These are phyloP conservation scores for Eimeria necatrix DNA, from an alignment of 169 alveolate genomes.

Conservation along the genomic window DNA sequence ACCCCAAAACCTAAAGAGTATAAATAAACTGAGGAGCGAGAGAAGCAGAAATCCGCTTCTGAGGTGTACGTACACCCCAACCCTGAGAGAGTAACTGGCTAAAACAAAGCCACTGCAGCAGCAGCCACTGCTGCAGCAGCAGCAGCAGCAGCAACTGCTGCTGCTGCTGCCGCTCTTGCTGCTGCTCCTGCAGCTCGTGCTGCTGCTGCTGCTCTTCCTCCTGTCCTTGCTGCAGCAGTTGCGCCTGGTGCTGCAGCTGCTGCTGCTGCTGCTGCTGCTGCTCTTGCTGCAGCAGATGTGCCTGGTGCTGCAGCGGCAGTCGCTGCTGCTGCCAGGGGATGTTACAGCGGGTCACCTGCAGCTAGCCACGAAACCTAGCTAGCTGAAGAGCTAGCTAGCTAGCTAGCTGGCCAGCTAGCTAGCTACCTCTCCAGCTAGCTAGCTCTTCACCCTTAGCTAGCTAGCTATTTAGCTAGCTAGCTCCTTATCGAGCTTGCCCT, in stretches of 20 bases:
- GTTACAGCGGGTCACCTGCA: no score
- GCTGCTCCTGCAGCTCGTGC: not conserved
- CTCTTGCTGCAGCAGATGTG: not conserved
- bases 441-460: no score
- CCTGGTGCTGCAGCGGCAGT: not conserved
- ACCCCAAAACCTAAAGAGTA: not conserved
- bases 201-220: not conserved
- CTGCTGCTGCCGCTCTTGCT: constrained; percentile 2
- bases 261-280: not conserved
- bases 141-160: constrained; percentile 18
- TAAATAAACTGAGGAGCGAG: not conserved
- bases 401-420: no score
- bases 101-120: constrained; percentile 10
- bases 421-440: no score
- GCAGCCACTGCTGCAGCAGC: constrained; percentile 41
- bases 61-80: not conserved
- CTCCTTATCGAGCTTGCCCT: no score
- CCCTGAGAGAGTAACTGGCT: no score
- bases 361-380: no score
- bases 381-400: no score
- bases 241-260: not conserved
- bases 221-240: not conserved
- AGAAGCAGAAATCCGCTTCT: not conserved
- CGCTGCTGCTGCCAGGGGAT: not conserved
- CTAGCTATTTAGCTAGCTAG: no score